Percentiles rank a stretch among this genome's conserved stretches.
Conservation (phyloP, 257 asterid species). For the Capsicum chinense region DNA sequence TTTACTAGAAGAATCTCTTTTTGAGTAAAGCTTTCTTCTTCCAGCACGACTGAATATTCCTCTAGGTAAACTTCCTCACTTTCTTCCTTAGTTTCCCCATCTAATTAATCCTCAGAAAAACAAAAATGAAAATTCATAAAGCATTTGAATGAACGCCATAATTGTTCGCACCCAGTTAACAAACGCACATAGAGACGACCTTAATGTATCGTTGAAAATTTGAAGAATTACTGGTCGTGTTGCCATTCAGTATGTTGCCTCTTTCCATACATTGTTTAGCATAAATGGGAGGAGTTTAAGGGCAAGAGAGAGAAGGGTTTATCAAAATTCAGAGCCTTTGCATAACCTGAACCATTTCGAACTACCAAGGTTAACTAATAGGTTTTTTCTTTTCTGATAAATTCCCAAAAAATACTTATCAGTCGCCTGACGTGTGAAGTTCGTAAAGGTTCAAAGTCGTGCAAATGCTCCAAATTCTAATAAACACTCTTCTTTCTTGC, state of each 20-base stretch:
- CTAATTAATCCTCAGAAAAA: background rate
- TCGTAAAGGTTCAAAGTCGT: no score
- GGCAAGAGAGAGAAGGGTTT: no score
- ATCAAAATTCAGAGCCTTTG: no score
- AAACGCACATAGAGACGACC: background rate
- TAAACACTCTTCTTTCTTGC: no score
- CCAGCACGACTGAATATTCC: slow-evolving; percentile 83
- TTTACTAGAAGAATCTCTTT: slow-evolving; percentile 61
- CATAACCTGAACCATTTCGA: no score
- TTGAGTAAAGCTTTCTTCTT: slow-evolving; percentile 72
- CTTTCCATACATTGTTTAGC: background rate
- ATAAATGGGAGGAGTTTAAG: no score
- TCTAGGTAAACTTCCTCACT: slow-evolving; percentile 94
- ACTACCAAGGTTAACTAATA: no score
- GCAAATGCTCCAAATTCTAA: no score
- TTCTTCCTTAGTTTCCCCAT: slow-evolving; percentile 96
- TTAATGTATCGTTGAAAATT: background rate
- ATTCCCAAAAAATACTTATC: no score
- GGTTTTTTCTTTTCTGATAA: no score
- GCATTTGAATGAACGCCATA: background rate
- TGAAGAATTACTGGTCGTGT: background rate
- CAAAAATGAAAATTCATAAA: background rate
- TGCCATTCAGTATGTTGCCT: background rate
- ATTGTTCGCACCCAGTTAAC: background rate
- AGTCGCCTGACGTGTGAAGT: no score